These are phyloP conservation scores for Rhizopogon vinicolor DNA, from an alignment of 768 basidiomycete genomes.

Conservation along the genomic window DNA sequence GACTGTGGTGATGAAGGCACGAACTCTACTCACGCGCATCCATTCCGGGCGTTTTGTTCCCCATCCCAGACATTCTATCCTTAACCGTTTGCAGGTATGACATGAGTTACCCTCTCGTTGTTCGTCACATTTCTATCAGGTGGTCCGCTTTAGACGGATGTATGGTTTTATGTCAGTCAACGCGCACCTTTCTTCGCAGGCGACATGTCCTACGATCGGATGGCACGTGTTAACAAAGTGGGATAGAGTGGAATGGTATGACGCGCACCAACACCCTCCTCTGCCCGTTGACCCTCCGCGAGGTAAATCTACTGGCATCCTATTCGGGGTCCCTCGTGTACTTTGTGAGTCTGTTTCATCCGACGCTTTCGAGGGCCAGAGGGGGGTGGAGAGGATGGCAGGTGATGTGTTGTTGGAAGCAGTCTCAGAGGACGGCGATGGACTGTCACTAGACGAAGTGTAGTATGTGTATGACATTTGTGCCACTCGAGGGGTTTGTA, in stretches of 20 bases:
- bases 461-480: constrained; percentile 49
- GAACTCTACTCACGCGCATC: constrained; percentile 62
- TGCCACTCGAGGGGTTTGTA: constrained; percentile 10
- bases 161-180: not conserved
- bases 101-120: constrained; percentile 78
- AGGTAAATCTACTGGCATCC: constrained; percentile 45
- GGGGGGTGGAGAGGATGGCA: constrained; percentile 30
- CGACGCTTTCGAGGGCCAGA: constrained; percentile 30
- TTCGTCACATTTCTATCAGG: constrained; percentile 80
- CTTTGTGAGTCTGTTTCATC: constrained; percentile 27
- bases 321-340: constrained; percentile 39
- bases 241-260: not conserved
- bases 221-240: constrained; percentile 4
- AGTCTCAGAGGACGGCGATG: constrained; percentile 43
- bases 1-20: constrained; percentile 4
- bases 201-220: constrained; percentile 66
- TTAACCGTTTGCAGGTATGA: constrained; percentile 74
- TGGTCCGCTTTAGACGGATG: not conserved
- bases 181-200: constrained; percentile 69
- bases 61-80: constrained; percentile 83
- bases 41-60: constrained; percentile 82
- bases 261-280: constrained; percentile 76
- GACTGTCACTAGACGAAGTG: constrained; percentile 45
- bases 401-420: constrained; percentile 42
- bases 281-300: constrained; percentile 53